Percentiles rank a stretch among this genome's conserved stretches.
Evolutionary conservation across 441 rosid genomes (phyloP).

Genomic region (Pelargonium myrrhifolium): DNA sequence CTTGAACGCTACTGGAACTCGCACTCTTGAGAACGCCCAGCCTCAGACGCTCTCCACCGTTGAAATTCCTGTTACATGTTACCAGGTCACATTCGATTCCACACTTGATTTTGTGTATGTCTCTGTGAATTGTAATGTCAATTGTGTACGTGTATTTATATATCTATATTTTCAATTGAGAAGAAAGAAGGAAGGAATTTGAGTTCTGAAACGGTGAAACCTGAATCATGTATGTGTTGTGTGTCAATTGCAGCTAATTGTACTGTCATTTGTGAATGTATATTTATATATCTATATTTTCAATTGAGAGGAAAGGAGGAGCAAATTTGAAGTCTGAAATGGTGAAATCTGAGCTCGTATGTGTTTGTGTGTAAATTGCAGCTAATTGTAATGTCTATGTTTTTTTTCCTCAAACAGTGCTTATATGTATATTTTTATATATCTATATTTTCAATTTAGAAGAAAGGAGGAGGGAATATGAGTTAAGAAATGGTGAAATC

Average conservation of each 20-base stretch:
- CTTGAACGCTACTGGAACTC: slow-evolving; percentile 35
- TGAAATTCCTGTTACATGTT: slow-evolving; percentile 79
- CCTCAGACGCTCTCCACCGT: slow-evolving; percentile 25
- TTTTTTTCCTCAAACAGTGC: too few relatives aligned
- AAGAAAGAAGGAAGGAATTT: background rate
- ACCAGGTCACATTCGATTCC: slow-evolving; percentile 42
- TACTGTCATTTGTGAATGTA: too few relatives aligned
- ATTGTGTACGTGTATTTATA: slow-evolving; percentile 1
- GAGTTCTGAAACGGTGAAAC: background rate
- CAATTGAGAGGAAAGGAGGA: background rate
- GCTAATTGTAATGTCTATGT: too few relatives aligned
- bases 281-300: too few relatives aligned
- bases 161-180: background rate
- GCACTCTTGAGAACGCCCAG: slow-evolving; percentile 43
- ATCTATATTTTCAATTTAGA: background rate
- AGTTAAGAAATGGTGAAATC: background rate
- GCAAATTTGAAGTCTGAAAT: too few relatives aligned
- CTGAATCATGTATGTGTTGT: background rate
- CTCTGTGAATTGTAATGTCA: background rate
- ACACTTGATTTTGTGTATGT: background rate
- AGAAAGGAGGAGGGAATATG: background rate
- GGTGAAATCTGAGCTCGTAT: too few relatives aligned
- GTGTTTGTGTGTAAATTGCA: too few relatives aligned
- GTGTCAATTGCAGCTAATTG: slow-evolving; percentile 50
- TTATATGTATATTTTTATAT: too few relatives aligned